Conservation (phyloP, 2,329 filamentous ascomycete genomes). For the Fusarium gaditjirri region DNA sequence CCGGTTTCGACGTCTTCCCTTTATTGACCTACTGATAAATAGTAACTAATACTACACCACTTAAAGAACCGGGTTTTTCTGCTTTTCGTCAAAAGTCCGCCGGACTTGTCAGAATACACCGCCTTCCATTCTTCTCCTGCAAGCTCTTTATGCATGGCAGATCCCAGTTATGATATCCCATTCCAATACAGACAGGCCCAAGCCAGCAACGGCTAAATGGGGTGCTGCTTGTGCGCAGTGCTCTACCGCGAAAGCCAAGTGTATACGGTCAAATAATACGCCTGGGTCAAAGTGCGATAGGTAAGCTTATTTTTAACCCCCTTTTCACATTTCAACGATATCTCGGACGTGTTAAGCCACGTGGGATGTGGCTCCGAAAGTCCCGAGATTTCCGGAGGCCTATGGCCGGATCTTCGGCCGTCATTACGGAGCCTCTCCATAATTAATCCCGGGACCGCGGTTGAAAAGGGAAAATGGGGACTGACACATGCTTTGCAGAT, state of each 20-base stretch:
- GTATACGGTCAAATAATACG: constrained; percentile 54
- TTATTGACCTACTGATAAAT: not conserved
- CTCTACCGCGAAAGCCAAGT: constrained; percentile 62
- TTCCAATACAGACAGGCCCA: constrained; percentile 38
- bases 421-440: constrained; percentile 21
- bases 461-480: not conserved
- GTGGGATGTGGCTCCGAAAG: constrained; percentile 2
- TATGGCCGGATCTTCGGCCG: constrained; percentile 20
- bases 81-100: constrained; percentile 37
- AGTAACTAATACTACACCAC: constrained; percentile 1
- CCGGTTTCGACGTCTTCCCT: constrained; percentile 20
- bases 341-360: not conserved
- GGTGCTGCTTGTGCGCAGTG: constrained; percentile 61
- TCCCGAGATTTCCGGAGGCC: constrained; percentile 7
- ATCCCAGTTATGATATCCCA: constrained; percentile 18
- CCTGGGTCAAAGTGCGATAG: constrained; percentile 58
- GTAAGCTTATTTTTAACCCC: constrained; percentile 40
- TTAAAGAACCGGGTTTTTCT: not conserved
- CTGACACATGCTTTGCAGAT: constrained; percentile 49
- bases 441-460: constrained; percentile 13
- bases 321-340: not conserved
- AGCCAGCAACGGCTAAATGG: constrained; percentile 57
- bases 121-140: constrained; percentile 1
- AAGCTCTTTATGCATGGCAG: constrained; percentile 16
- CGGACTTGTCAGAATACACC: constrained; percentile 34